A percentile compares a stretch with the other conserved stretches of the same genome.
Conservation (phyloP, 441 rosid species). For the Hura crepitans region DNA sequence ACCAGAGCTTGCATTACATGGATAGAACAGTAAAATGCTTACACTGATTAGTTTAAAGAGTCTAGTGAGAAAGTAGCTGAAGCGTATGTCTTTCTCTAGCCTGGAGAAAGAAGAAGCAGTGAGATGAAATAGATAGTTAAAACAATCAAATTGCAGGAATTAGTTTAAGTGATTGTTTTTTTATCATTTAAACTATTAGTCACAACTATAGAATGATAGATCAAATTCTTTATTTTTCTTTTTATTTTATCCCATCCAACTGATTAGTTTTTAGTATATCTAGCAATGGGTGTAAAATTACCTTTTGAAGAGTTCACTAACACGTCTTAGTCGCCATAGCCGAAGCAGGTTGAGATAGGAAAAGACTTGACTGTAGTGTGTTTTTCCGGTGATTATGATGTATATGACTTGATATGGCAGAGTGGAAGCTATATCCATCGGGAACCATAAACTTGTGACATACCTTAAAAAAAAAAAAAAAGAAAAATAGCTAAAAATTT, state of each 20-base stretch:
- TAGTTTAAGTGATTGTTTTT: too few relatives aligned
- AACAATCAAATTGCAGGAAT: too few relatives aligned
- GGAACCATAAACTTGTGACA: slow-evolving; percentile 48
- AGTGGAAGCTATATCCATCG: slow-evolving; percentile 86
- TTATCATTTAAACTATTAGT: too few relatives aligned
- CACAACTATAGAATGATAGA: too few relatives aligned
- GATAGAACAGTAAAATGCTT: slow-evolving; percentile 24
- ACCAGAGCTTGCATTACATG: neutral
- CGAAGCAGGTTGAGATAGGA: slow-evolving; percentile 77
- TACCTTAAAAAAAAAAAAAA: slow-evolving; percentile 41
- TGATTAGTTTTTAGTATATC: too few relatives aligned
- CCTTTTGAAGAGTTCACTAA: slow-evolving; percentile 68
- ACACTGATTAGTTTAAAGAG: slow-evolving; percentile 59
- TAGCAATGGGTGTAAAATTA: slow-evolving; percentile 11
- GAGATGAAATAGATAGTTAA: neutral
- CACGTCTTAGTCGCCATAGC: slow-evolving; percentile 86
- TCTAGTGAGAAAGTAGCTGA: slow-evolving; percentile 69
- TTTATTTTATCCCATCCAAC: too few relatives aligned
- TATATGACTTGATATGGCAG: slow-evolving; percentile 57
- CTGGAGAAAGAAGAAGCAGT: slow-evolving; percentile 28
- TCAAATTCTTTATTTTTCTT: too few relatives aligned
- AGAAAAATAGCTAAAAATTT: neutral
- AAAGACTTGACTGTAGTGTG: slow-evolving; percentile 36
- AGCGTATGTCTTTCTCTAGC: slow-evolving; percentile 76
- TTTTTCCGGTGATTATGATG: slow-evolving; percentile 41